Conservation (phyloP, 2,329 filamentous ascomycete species). For the Orbilia quercus region DNA sequence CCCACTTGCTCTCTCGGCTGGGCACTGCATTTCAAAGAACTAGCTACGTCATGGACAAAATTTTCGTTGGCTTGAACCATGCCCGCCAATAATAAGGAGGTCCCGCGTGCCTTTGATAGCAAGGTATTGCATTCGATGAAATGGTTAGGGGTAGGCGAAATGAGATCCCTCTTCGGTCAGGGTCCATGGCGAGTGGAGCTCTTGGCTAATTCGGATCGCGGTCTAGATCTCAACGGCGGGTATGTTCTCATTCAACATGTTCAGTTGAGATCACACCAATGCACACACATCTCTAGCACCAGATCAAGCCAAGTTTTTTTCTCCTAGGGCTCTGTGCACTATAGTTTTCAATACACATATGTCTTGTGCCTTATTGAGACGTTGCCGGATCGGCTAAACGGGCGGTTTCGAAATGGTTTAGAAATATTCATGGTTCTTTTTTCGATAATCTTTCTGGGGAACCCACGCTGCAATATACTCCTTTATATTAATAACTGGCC, state of each 20-base stretch:
- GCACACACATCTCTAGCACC: constrained; percentile 28
- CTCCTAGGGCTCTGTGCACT: constrained; percentile 29
- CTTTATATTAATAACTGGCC: constrained; percentile 45
- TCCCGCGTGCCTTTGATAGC: constrained; percentile 56
- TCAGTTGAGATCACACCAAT: not conserved
- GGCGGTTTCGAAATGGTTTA: constrained; percentile 49
- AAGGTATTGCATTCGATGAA: constrained; percentile 36
- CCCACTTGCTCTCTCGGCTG: constrained; percentile 47
- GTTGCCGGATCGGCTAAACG: constrained; percentile 55
- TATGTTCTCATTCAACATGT: constrained; percentile 34
- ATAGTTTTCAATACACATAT: constrained; percentile 26
- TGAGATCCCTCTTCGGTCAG: constrained; percentile 48
- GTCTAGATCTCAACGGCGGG: constrained; percentile 56
- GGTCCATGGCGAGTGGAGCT: constrained; percentile 47
- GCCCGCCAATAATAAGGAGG: constrained; percentile 52
- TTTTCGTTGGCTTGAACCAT: constrained; percentile 8
- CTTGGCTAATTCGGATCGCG: constrained; percentile 41
- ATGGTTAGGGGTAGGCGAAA: constrained; percentile 56
- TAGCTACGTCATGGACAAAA: constrained; percentile 45
- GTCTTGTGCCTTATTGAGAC: constrained; percentile 42
- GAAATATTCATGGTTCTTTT: constrained; percentile 18
- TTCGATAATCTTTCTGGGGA: constrained; percentile 22
- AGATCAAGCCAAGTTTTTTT: constrained; percentile 19
- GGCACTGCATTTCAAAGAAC: constrained; percentile 23
- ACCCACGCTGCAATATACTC: constrained; percentile 48